phyloP scores from a whole-genome alignment of 768 basidiomycete species.

The Gyrodon lividus region DNA sequence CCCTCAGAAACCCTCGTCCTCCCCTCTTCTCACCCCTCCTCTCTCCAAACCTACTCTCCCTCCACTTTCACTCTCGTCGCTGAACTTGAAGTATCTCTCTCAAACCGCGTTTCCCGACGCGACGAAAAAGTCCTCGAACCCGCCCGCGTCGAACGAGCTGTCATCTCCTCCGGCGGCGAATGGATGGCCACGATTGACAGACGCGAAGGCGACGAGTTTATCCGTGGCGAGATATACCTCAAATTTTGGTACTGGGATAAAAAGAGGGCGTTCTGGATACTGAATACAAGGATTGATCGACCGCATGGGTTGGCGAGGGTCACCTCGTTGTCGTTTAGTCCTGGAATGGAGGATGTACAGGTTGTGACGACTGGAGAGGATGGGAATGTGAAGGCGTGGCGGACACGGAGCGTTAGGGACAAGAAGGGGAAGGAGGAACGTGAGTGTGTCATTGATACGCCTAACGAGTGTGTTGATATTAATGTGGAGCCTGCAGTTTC shows the following conservation, averaged over 20 bases:
- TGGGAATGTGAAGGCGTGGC: slow-evolving; percentile 80
- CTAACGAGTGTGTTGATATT: background rate
- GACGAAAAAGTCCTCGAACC: slow-evolving; percentile 78
- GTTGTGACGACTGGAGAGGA: slow-evolving; percentile 78
- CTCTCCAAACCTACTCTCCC: slow-evolving; percentile 89
- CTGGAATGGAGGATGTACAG: slow-evolving; percentile 38
- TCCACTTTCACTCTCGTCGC: slow-evolving; percentile 65
- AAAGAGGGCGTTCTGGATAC: slow-evolving; percentile 57
- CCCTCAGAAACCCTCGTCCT: slow-evolving; percentile 76
- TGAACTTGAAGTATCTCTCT: slow-evolving; percentile 91
- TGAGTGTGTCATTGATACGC: slow-evolving; percentile 28
- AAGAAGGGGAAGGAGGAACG: slow-evolving; percentile 53
- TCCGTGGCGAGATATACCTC: slow-evolving; percentile 70
- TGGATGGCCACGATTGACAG: slow-evolving; percentile 94
- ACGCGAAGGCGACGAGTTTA: slow-evolving; percentile 63
- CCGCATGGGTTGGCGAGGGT: slow-evolving; percentile 75
- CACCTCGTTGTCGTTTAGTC: slow-evolving; percentile 68
- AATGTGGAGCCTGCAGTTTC: slow-evolving; percentile 34
- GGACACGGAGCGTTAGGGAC: slow-evolving; percentile 46
- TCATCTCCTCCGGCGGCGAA: slow-evolving; percentile 63
- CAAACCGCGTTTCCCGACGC: slow-evolving; percentile 82
- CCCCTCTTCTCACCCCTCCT: slow-evolving; percentile 92
- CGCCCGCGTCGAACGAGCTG: slow-evolving; percentile 68
- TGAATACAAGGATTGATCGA: slow-evolving; percentile 87
- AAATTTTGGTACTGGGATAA: slow-evolving; percentile 91